These are phyloP conservation scores for Anastatica hierochuntica DNA, from an alignment of 345 rosid species.

Conservation along the genomic window DNA sequence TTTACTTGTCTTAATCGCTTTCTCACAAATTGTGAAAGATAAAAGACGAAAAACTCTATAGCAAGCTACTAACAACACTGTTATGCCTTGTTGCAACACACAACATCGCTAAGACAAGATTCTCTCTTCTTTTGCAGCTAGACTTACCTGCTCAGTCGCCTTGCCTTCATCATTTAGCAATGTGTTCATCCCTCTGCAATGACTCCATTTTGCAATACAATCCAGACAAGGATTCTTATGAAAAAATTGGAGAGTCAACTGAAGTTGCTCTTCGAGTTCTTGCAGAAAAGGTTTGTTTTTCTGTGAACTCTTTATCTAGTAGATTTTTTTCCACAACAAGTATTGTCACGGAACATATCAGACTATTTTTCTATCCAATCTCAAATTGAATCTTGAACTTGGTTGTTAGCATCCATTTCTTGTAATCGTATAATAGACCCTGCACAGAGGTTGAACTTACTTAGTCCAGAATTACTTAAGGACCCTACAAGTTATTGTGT, in stretches of 20 bases:
- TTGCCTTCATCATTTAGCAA: constrained; percentile 87
- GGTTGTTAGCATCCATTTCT: not conserved
- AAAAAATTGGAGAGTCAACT: constrained; percentile 97
- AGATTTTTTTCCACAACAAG: not conserved
- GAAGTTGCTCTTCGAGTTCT: constrained; percentile 97
- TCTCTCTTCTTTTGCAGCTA: constrained; percentile 46
- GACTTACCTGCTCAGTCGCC: constrained; percentile 89
- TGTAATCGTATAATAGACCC: no score
- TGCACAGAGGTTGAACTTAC: constrained; percentile 1
- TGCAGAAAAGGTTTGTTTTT: constrained; percentile 74
- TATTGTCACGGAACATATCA: not conserved
- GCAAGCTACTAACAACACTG: not conserved
- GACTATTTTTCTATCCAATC: not conserved
- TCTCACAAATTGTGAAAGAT: not conserved
- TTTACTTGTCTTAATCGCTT: not conserved
- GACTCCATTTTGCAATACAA: constrained; percentile 92
- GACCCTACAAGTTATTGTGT: constrained; percentile 11
- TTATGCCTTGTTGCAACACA: not conserved
- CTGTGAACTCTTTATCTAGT: not conserved
- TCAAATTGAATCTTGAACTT: not conserved
- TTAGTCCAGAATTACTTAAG: constrained; percentile 1
- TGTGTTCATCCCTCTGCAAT: constrained; percentile 95
- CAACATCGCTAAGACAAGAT: constrained; percentile 10
- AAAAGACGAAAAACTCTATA: constrained; percentile 1
- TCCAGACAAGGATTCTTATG: constrained; percentile 81